Evolutionary conservation across 2,329 filamentous ascomycete species (phyloP).

Genomic region (Fonsecaea multimorphosa): DNA sequence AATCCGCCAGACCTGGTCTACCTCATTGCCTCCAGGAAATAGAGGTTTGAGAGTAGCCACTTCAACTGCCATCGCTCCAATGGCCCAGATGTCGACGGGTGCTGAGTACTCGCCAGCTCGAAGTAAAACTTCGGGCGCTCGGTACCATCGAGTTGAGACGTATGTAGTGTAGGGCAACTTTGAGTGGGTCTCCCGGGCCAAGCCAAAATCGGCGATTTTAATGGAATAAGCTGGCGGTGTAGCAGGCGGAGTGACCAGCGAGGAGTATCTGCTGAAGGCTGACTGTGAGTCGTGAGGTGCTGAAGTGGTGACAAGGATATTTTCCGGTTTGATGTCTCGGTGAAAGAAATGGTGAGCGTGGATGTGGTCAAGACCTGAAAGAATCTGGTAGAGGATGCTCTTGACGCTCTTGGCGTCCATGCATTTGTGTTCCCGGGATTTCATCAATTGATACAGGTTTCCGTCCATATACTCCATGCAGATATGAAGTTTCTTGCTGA

Average conservation of each 20-base stretch:
- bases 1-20: conserved; percentile 97
- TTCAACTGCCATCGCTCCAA: conserved; percentile 98
- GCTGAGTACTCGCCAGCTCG: conserved; percentile 96
- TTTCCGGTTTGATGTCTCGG: conserved; percentile 98
- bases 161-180: conserved; percentile 97
- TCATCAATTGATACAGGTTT: conserved; percentile 98
- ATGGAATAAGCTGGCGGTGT: conserved; percentile 94
- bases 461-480: conserved; percentile 99
- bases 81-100: conserved; percentile 97
- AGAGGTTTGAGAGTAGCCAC: conserved; percentile 94
- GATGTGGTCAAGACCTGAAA: conserved; percentile 94
- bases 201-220: conserved; percentile 97
- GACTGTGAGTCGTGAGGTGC: conserved; percentile 79
- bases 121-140: conserved; percentile 88
- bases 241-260: conserved; percentile 90
- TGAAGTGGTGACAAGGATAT: conserved; percentile 94
- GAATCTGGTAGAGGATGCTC: conserved; percentile 96
- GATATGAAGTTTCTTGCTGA: conserved; percentile 95
- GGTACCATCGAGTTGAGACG: conserved; percentile 95
- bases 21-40: conserved; percentile 97
- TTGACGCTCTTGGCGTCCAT: conserved; percentile 92
- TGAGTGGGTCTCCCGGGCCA: conserved; percentile 96
- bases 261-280: conserved; percentile 90
- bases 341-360: conserved; percentile 98
- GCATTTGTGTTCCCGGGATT: conserved; percentile 92